These are phyloP conservation scores for Phalaenopsis hybrid DNA, from an alignment of 116 monocot species.

Conservation along the genomic window DNA sequence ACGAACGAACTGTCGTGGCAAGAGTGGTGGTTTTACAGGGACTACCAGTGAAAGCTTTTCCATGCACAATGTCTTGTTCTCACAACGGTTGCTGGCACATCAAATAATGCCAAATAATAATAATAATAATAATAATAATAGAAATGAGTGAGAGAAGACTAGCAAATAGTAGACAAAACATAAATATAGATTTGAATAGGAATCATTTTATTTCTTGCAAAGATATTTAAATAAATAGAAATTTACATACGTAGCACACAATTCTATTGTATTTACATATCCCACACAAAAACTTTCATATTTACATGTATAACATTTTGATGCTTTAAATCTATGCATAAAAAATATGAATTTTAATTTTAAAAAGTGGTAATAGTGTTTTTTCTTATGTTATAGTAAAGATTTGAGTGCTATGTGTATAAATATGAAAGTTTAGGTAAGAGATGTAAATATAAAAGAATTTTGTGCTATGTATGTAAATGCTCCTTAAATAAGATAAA, in stretches of 20 bases:
- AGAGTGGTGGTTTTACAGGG: conserved; percentile 70
- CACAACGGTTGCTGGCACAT: conserved; percentile 46
- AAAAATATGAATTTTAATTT: too few species aligned
- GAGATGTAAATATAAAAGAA: too few species aligned
- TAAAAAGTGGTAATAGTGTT: too few species aligned
- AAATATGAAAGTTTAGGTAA: too few species aligned
- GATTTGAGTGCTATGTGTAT: too few species aligned
- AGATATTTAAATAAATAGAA: neutral
- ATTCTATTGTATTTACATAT: too few species aligned
- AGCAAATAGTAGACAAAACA: neutral
- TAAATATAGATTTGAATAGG: neutral
- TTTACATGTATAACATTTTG: neutral
- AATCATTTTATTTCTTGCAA: neutral
- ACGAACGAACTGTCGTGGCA: conserved; percentile 68
- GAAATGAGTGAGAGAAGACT: neutral
- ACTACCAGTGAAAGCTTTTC: conserved; percentile 89
- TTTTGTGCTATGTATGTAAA: too few species aligned
- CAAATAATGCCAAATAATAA: neutral
- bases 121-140: neutral
- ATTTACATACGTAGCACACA: too few species aligned
- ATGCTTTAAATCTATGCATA: too few species aligned
- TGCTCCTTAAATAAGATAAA: neutral
- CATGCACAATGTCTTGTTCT: conserved; percentile 84
- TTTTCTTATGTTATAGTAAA: too few species aligned
- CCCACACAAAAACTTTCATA: too few species aligned